Conservation (phyloP, 2,329 filamentous ascomycete genomes). For the Cytospora piceae region DNA sequence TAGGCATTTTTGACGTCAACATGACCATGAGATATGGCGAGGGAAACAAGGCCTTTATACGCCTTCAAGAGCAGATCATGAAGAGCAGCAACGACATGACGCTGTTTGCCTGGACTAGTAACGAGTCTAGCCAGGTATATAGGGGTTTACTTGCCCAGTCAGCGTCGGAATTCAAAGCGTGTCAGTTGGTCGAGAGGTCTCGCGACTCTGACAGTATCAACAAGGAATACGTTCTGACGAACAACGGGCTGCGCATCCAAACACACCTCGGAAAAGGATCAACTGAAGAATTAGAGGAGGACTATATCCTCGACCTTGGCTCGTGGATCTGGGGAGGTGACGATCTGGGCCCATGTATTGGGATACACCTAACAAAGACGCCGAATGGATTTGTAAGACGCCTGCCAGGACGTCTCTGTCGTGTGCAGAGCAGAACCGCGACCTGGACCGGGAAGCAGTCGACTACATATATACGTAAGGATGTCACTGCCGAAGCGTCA, state of each 20-base stretch:
- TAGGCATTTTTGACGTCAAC: constrained; percentile 36
- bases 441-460: neutral
- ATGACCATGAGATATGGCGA: constrained; percentile 39
- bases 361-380: neutral
- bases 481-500: neutral
- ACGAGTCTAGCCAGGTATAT: neutral
- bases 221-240: neutral
- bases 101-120: constrained; percentile 27
- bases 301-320: neutral
- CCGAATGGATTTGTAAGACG: neutral
- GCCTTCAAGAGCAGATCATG: constrained; percentile 37
- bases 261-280: neutral
- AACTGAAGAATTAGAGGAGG: neutral
- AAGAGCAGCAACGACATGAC: constrained; percentile 31
- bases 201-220: neutral
- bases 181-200: neutral
- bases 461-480: neutral
- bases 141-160: neutral
- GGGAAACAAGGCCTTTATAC: constrained; percentile 33
- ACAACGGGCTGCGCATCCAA: neutral
- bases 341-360: neutral
- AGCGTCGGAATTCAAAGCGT: neutral
- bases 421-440: neutral
- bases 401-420: neutral
- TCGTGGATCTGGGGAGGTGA: neutral